These are phyloP conservation scores for Mortierella sp. DNA, from an alignment of 371 early-diverging fungal species.

Conservation along the genomic window DNA sequence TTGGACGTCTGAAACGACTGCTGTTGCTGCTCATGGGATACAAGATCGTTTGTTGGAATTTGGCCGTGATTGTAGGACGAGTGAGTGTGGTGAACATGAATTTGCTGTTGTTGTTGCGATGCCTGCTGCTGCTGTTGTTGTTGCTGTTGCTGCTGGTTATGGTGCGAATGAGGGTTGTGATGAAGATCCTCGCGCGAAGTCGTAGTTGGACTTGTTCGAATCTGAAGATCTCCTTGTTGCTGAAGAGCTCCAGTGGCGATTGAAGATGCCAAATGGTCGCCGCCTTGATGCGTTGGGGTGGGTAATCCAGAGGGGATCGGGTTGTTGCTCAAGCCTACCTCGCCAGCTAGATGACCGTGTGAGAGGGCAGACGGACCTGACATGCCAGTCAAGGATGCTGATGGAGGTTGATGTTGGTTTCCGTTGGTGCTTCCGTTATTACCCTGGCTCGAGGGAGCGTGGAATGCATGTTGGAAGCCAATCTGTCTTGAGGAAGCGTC, in stretches of 20 bases:
- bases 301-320: constrained; percentile 20
- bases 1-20: constrained; percentile 35
- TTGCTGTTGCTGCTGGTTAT: constrained; percentile 28
- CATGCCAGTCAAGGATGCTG: constrained; percentile 4
- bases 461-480: constrained; percentile 34
- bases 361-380: constrained; percentile 10
- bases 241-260: constrained; percentile 23
- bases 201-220: constrained; percentile 28
- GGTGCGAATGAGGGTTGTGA: constrained; percentile 31
- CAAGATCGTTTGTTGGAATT: constrained; percentile 32
- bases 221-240: constrained; percentile 35
- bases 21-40: constrained; percentile 52
- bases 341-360: constrained; percentile 28
- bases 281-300: constrained; percentile 24
- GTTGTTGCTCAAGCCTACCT: constrained; percentile 18
- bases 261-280: constrained; percentile 27
- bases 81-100: constrained; percentile 47
- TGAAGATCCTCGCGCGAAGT: constrained; percentile 39
- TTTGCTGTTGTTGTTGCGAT: constrained; percentile 21
- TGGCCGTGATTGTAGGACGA: constrained; percentile 45
- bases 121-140: constrained; percentile 23
- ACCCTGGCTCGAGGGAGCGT: constrained; percentile 25
- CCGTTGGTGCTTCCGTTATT: constrained; percentile 25
- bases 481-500: constrained; percentile 35
- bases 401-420: constrained; percentile 10